Percentiles rank a stretch among this genome's conserved stretches.
Evolutionary conservation across 768 basidiomycete genomes (phyloP).

Genomic region (Mycena pura): DNA sequence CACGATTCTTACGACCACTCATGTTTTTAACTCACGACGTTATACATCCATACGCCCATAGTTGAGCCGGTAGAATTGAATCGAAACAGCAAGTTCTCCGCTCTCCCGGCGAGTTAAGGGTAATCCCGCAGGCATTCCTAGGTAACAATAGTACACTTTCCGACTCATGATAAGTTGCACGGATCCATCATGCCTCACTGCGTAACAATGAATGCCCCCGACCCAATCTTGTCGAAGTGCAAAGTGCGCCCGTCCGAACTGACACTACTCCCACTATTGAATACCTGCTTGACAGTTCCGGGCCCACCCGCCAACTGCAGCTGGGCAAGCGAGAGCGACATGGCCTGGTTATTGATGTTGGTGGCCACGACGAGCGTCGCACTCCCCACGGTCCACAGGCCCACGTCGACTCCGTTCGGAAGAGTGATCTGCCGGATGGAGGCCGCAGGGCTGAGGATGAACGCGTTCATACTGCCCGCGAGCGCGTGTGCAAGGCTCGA

Average conservation of each 20-base stretch:
- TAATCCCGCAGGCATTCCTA: not conserved
- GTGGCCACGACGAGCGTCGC: constrained; percentile 56
- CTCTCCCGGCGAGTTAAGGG: no score
- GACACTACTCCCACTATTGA: constrained; percentile 32
- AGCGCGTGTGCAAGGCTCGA: constrained; percentile 56
- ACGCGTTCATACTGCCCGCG: constrained; percentile 48
- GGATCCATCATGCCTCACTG: constrained; percentile 5
- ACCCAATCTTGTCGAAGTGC: constrained; percentile 45
- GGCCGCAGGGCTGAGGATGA: constrained; percentile 51
- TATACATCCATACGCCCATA: no score
- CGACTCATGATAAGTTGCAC: not conserved
- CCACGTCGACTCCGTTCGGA: constrained; percentile 52
- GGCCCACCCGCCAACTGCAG: constrained; percentile 21
- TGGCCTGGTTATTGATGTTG: constrained; percentile 53
- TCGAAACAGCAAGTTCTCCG: no score
- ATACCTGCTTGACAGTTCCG: constrained; percentile 27
- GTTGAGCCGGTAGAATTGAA: no score
- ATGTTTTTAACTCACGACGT: no score
- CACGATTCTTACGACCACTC: no score
- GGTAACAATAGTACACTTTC: not conserved
- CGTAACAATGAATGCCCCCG: constrained; percentile 47
- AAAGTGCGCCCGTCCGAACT: constrained; percentile 20
- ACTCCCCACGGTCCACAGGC: constrained; percentile 51
- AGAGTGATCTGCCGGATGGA: constrained; percentile 48
- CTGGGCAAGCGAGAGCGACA: constrained; percentile 37